Conservation (phyloP, 495 filamentous ascomycete species). For the Talaromyces borbonicus region DNA sequence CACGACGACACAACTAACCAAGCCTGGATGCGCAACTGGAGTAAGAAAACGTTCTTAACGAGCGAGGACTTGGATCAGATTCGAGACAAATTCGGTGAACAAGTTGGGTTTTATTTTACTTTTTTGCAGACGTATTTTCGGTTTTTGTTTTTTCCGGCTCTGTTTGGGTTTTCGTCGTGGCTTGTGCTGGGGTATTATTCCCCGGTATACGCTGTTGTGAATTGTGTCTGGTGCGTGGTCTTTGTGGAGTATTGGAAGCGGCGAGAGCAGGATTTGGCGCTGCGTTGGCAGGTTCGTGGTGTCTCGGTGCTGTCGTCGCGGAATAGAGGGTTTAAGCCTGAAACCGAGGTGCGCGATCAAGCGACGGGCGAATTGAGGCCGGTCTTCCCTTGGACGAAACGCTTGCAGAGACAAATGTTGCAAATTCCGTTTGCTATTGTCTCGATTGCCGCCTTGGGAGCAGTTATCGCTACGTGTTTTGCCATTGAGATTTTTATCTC, state of each 20-base stretch:
- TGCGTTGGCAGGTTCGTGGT: slow-evolving; percentile 85
- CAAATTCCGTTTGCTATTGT: slow-evolving; percentile 82
- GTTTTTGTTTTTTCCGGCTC: slow-evolving; percentile 76
- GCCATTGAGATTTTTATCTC: slow-evolving; percentile 93
- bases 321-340: slow-evolving; percentile 67
- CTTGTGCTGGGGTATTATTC: slow-evolving; percentile 77
- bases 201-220: slow-evolving; percentile 69
- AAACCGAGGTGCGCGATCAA: slow-evolving; percentile 65
- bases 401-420: slow-evolving; percentile 68
- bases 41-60: slow-evolving; percentile 66
- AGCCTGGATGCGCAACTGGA: slow-evolving; percentile 84
- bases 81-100: slow-evolving; percentile 83
- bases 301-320: slow-evolving; percentile 74
- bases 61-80: slow-evolving; percentile 73
- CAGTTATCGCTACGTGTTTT: slow-evolving; percentile 79
- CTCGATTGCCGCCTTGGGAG: slow-evolving; percentile 59
- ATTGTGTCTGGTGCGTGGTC: slow-evolving; percentile 75
- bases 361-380: slow-evolving; percentile 75
- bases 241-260: slow-evolving; percentile 98
- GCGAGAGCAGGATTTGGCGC: slow-evolving; percentile 80
- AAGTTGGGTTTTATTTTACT: slow-evolving; percentile 91
- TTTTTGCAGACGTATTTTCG: slow-evolving; percentile 89
- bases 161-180: slow-evolving; percentile 74
- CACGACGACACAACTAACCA: slow-evolving; percentile 85
- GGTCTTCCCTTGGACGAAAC: slow-evolving; percentile 67